phyloP scores from a whole-genome alignment of 2,329 filamentous ascomycete genomes.

The Talaromyces sp. region DNA sequence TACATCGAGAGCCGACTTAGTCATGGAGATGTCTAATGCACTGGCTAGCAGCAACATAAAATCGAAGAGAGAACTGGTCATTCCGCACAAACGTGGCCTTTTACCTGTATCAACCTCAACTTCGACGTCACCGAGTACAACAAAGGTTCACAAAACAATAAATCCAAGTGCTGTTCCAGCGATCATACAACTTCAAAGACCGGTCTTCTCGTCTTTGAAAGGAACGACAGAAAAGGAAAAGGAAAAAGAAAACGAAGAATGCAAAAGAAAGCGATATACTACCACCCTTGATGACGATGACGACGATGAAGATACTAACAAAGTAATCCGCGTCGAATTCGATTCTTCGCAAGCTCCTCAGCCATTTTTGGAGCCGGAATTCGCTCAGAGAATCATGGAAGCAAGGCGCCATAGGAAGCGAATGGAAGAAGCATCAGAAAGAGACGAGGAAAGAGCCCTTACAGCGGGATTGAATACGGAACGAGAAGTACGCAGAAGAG shows the following conservation, averaged over 20 bases:
- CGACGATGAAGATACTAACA: background rate
- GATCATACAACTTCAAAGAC: slow-evolving; percentile 17
- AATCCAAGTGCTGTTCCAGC: slow-evolving; percentile 24
- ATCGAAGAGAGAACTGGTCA: slow-evolving; percentile 17
- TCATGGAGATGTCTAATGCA: background rate
- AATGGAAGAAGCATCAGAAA: background rate
- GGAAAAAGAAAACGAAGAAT: slow-evolving; percentile 25
- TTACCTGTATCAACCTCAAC: slow-evolving; percentile 11
- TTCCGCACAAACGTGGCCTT: slow-evolving; percentile 27
- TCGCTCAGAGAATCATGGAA: slow-evolving; percentile 28
- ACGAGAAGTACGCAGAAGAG: slow-evolving; percentile 17
- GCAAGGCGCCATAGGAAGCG: background rate
- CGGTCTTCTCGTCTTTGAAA: slow-evolving; percentile 15
- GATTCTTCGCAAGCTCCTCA: slow-evolving; percentile 31
- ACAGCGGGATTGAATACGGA: background rate
- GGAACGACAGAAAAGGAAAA: slow-evolving; percentile 1
- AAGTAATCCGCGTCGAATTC: slow-evolving; percentile 23
- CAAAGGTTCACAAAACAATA: slow-evolving; percentile 15
- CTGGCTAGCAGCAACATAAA: background rate
- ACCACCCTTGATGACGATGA: background rate
- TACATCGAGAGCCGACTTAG: background rate
- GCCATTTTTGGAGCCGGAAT: slow-evolving; percentile 36
- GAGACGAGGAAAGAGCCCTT: background rate
- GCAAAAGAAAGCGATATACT: slow-evolving; percentile 19
- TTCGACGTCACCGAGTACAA: background rate